Percentiles rank a stretch among this genome's conserved stretches.
Evolutionary conservation across 1,284 basidiomycete species (phyloP).

Genomic region (Fomitiporia mediterranea): DNA sequence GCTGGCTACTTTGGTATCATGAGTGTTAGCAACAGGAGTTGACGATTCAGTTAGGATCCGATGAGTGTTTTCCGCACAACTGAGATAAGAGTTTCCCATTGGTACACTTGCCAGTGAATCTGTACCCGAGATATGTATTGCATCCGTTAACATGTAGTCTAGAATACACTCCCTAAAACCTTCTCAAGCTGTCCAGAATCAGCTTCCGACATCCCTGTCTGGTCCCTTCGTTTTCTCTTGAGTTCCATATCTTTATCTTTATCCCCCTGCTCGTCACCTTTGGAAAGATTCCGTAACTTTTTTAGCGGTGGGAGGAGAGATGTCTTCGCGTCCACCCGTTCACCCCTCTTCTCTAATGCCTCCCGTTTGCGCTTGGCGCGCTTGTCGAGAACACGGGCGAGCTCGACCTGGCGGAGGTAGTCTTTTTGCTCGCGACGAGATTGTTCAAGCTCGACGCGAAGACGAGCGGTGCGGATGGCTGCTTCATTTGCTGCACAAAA

Average conservation of each 20-base stretch:
- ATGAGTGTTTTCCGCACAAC: too few relatives aligned
- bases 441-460: conserved; percentile 88
- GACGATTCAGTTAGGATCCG: too few relatives aligned
- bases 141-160: conserved; percentile 15
- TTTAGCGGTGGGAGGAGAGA: conserved; percentile 39
- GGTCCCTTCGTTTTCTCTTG: conserved; percentile 24
- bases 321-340: conserved; percentile 39
- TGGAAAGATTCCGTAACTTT: conserved; percentile 10
- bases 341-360: conserved; percentile 24
- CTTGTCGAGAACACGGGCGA: conserved; percentile 87
- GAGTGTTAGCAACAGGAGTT: too few relatives aligned
- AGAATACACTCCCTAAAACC: conserved; percentile 57
- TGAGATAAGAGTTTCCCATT: too few relatives aligned
- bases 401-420: conserved; percentile 93
- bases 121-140: too few relatives aligned
- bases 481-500: conserved; percentile 78
- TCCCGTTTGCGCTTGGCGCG: conserved; percentile 65
- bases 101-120: too few relatives aligned
- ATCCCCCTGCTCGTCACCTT: conserved; percentile 12
- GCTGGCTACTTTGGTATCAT: too few relatives aligned
- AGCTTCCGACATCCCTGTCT: conserved; percentile 23
- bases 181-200: conserved; percentile 36
- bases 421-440: conserved; percentile 88
- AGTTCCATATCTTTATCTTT: conserved; percentile 31
- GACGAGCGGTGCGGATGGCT: conserved; percentile 79